Base-by-base conservation (phyloP, 768 basidiomycete genomes). In the Asterophora parasitica region DNA sequence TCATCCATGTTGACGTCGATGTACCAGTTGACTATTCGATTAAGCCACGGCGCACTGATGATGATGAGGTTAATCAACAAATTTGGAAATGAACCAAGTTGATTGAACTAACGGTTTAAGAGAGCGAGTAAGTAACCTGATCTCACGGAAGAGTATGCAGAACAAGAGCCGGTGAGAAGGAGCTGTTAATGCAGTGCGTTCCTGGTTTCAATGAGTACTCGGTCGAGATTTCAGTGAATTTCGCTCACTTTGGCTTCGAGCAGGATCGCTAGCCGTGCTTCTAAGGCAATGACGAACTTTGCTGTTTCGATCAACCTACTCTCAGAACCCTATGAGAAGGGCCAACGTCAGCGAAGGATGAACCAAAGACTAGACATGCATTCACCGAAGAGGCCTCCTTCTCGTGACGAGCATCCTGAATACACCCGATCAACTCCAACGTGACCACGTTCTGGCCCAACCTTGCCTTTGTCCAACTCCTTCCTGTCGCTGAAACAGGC, bases 361-460 rank as follows among this genome's bases (percentile, higher is more conserved):
- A 42, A 36, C 32, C n/a, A 26, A 27, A 16, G 0, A 47, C 13
- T 33, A 15, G 38, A 26, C 11, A 10, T 36, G 13, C 35, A 58
- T 69, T 50, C 53, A 75, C 74, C 44, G 61, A 57, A n/a, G 64
- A 54, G 11, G 59, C 51, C 37, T 81, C 74, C 52, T 72, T 78
- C 13, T 57, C 49, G 43, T 72, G 65, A 11, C 76, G 66, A 15
- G 75, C 60, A 12, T 55, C 52, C 52, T 77, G 78, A 16, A 87
- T 60, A 26, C 66, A 63, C 12, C 70, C 68, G 37, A 85, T 81
- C 13, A 90, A 54, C 61, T 89, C 86, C 15, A 84, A 52, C 42
- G 85, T 53, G 20, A 88, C 55, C 11, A 81, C 70, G 17, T 74
- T 70, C 60, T 88, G 85, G 1, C 88, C 88, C 12, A 81, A 61